Percentiles rank a stretch among this genome's conserved stretches.
These are phyloP conservation scores for Debaryomyces sp. DNA, from an alignment of 1,139 yeast species.

Conservation along the genomic window DNA sequence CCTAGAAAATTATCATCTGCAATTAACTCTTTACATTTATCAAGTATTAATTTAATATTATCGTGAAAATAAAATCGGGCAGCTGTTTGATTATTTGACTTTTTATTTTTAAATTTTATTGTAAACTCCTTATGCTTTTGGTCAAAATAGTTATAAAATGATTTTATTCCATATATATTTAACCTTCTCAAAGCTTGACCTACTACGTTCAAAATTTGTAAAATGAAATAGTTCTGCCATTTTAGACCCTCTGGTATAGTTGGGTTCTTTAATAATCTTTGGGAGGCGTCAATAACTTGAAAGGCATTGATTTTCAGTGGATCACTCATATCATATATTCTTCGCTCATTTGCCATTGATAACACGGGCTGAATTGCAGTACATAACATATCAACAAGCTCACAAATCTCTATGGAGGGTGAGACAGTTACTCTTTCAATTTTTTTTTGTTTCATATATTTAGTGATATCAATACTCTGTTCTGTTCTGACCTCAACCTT, in stretches of 20 bases:
- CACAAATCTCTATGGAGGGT: slow-evolving; percentile 53
- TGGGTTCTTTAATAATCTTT: slow-evolving; percentile 54
- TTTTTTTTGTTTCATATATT: slow-evolving; percentile 73
- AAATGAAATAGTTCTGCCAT: slow-evolving; percentile 65
- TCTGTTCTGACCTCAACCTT: slow-evolving; percentile 87
- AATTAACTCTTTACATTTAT: slow-evolving; percentile 46
- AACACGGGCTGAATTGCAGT: slow-evolving; percentile 68
- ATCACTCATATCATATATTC: slow-evolving; percentile 63
- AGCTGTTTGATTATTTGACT: slow-evolving; percentile 59
- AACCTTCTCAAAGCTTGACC: slow-evolving; percentile 73
- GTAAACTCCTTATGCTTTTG: slow-evolving; percentile 63
- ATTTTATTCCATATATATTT: slow-evolving; percentile 78
- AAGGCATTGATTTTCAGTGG: slow-evolving; percentile 73
- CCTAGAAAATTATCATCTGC: slow-evolving; percentile 50
- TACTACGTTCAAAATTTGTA: slow-evolving; percentile 68
- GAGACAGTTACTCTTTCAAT: slow-evolving; percentile 62
- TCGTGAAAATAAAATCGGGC: slow-evolving; percentile 60
- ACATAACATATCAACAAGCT: slow-evolving; percentile 45
- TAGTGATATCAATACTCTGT: slow-evolving; percentile 74
- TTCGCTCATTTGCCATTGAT: slow-evolving; percentile 62
- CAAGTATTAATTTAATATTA: slow-evolving; percentile 46
- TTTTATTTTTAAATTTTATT: slow-evolving; percentile 53
- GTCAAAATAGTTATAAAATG: slow-evolving; percentile 68
- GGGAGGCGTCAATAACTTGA: slow-evolving; percentile 70
- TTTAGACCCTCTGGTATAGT: slow-evolving; percentile 64